Percentiles rank a stretch among this genome's conserved stretches.
These are phyloP conservation scores for Moesziomyces parantarcticus DNA, from an alignment of 1,284 basidiomycete genomes.

Conservation along the genomic window DNA sequence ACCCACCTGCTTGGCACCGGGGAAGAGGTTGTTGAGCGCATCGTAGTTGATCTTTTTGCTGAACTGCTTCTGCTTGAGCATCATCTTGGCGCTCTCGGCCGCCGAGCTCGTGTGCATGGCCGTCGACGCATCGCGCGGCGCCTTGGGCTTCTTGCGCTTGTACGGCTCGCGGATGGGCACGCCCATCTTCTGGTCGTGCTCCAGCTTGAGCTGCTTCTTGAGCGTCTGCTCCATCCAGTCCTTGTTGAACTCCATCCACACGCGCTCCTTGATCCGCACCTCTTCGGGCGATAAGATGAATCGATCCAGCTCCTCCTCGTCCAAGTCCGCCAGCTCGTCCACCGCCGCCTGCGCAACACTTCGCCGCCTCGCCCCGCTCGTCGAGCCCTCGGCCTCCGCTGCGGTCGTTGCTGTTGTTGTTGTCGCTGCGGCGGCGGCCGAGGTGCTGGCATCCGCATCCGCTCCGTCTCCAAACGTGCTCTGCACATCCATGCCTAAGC, in stretches of 20 bases:
- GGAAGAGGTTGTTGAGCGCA: constrained; percentile 62
- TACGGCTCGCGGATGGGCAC: constrained; percentile 53
- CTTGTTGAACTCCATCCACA: constrained; percentile 96
- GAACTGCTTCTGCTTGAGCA: constrained; percentile 65
- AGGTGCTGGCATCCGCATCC: too few relatives aligned
- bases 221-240: constrained; percentile 84
- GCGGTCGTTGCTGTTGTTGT: too few relatives aligned
- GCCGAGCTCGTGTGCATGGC: constrained; percentile 59
- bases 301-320: constrained; percentile 91
- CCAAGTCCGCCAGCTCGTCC: constrained; percentile 70
- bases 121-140: constrained; percentile 57
- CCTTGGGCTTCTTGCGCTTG: constrained; percentile 60
- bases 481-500: constrained; percentile 53
- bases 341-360: constrained; percentile 16
- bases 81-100: constrained; percentile 64
- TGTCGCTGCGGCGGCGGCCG: not conserved
- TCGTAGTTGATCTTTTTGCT: constrained; percentile 66
- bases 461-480: constrained; percentile 29
- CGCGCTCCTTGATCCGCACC: constrained; percentile 86
- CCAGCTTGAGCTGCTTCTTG: constrained; percentile 63
- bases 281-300: constrained; percentile 86
- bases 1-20: constrained; percentile 37
- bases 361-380: constrained; percentile 1
- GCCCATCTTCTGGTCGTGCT: constrained; percentile 64
- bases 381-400: not conserved